phyloP scores from a whole-genome alignment of 1,284 basidiomycete genomes.

The Anthracocystis walkeri region DNA sequence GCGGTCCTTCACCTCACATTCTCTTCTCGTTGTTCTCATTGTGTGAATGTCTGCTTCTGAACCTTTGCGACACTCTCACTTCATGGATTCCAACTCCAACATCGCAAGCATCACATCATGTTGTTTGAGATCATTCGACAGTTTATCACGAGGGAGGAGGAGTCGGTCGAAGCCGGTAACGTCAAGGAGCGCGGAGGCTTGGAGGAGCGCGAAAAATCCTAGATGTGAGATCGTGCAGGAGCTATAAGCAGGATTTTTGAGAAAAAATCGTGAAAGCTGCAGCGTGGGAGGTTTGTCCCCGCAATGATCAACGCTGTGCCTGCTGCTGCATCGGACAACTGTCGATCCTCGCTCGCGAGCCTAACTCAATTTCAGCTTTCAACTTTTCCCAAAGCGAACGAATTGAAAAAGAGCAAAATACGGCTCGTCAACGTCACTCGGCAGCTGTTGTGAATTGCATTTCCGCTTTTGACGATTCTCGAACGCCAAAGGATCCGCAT shows the following conservation, averaged over 20 bases:
- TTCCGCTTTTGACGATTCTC: slow-evolving; percentile 7
- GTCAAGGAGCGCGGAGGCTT: too few species aligned
- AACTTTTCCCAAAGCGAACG: slow-evolving; percentile 4
- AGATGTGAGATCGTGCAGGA: background rate
- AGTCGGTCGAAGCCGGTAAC: too few species aligned
- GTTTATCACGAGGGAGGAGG: too few species aligned
- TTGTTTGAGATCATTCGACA: too few species aligned
- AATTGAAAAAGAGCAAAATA: slow-evolving; percentile 9
- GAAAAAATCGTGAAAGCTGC: background rate
- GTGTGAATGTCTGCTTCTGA: too few species aligned
- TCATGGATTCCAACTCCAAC: too few species aligned
- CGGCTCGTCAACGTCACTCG: slow-evolving; percentile 29
- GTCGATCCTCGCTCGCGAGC: background rate
- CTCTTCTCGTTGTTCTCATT: too few species aligned
- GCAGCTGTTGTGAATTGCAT: slow-evolving; percentile 25
- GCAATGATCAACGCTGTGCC: slow-evolving; percentile 7
- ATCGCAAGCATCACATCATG: too few species aligned
- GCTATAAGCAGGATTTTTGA: background rate
- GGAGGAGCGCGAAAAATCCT: background rate
- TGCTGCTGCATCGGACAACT: background rate
- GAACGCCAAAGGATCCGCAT: background rate
- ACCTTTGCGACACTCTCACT: too few species aligned
- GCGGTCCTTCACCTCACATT: too few species aligned
- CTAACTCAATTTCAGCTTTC: slow-evolving; percentile 1
- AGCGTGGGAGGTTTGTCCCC: slow-evolving; percentile 3